Conservation (phyloP, 2,329 filamentous ascomycete species). For the Penicillium sp. region DNA sequence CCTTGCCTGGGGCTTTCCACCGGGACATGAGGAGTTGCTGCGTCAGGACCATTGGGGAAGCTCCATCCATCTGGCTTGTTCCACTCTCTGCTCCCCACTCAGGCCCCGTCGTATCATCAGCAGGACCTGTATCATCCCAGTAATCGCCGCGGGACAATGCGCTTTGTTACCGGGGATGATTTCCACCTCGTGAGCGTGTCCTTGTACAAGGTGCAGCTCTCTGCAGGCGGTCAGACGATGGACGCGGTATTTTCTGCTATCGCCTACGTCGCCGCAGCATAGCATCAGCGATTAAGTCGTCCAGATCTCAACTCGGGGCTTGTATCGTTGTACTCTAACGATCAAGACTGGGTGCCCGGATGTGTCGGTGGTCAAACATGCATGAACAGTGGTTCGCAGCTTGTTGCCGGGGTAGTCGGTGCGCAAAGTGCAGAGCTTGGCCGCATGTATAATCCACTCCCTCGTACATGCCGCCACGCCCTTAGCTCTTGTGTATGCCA, state of each 20-base stretch:
- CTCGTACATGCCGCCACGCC: too few relatives aligned
- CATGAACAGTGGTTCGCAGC: slow-evolving; percentile 18
- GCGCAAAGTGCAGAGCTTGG: too few relatives aligned
- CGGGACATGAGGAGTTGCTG: slow-evolving; percentile 4
- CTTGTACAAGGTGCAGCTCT: slow-evolving; percentile 7
- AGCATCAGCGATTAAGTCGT: slow-evolving; percentile 1
- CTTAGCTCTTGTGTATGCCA: too few relatives aligned
- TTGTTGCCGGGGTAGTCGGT: not conserved
- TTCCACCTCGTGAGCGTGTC: slow-evolving; percentile 9
- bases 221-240: too few relatives aligned
- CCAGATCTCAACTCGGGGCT: slow-evolving; percentile 11
- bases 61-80: slow-evolving; percentile 1
- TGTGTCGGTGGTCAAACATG: slow-evolving; percentile 13
- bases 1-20: slow-evolving; percentile 8
- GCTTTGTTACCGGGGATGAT: slow-evolving; percentile 9
- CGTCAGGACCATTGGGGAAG: slow-evolving; percentile 12
- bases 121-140: too few relatives aligned
- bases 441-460: too few relatives aligned
- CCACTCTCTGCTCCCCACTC: not conserved
- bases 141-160: slow-evolving; percentile 8
- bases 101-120: not conserved
- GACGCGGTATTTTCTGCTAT: too few relatives aligned
- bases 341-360: slow-evolving; percentile 4
- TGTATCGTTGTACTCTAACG: too few relatives aligned
- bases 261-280: too few relatives aligned